Evolutionary conservation across 805 yeast genomes (phyloP).

Genomic region (Grigorovia yakushimaensis): DNA sequence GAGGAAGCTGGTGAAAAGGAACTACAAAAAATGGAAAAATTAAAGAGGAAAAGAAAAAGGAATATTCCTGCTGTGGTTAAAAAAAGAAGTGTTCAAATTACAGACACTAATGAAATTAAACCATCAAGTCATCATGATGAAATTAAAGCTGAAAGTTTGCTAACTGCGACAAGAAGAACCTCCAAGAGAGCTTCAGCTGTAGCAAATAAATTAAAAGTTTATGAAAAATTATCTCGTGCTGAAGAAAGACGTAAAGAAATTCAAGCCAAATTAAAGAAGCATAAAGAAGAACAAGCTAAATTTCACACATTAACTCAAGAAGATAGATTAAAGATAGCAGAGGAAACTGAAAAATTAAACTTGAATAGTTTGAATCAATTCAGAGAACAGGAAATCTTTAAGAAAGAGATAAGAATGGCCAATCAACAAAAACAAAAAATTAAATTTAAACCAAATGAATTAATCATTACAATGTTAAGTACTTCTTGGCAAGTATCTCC

Average conservation of each 20-base stretch:
- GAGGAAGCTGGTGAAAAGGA: conserved; percentile 66
- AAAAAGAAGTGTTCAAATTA: conserved; percentile 14
- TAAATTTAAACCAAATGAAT: conserved; percentile 42
- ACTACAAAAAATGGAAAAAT: conserved; percentile 35
- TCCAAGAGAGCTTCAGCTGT: conserved; percentile 73
- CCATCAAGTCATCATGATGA: conserved; percentile 20
- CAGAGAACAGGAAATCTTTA: conserved; percentile 73
- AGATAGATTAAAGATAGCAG: conserved; percentile 58
- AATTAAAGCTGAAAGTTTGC: conserved; percentile 42
- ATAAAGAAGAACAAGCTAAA: conserved; percentile 37
- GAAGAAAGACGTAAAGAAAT: conserved; percentile 46
- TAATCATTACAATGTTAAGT: conserved; percentile 14
- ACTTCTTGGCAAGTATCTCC: conserved; percentile 42
- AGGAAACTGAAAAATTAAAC: conserved; percentile 74
- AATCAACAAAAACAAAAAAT: conserved; percentile 56
- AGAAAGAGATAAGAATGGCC: conserved; percentile 69
- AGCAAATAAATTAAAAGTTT: conserved; percentile 65
- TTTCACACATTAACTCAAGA: conserved; percentile 33
- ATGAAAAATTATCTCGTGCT: conserved; percentile 57
- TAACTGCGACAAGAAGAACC: conserved; percentile 49
- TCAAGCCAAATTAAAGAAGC: conserved; percentile 36
- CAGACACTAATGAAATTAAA: conserved; percentile 3
- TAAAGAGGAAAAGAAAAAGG: conserved; percentile 17
- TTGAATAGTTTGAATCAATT: conserved; percentile 62
- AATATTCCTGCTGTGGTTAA: conserved; percentile 27